phyloP scores from a whole-genome alignment of 805 yeast genomes.

The Kazachstania psychrophila region DNA sequence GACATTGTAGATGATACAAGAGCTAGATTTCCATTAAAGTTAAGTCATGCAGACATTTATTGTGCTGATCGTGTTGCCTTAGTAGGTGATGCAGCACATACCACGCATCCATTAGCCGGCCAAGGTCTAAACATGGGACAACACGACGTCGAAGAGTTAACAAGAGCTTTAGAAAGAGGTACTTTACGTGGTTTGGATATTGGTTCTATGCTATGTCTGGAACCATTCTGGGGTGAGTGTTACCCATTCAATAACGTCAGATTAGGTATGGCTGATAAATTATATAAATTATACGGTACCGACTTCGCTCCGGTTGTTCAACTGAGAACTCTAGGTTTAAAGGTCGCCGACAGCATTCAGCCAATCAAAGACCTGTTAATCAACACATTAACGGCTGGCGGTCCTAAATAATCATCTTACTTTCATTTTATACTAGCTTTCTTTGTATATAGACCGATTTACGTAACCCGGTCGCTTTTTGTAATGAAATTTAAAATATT shows the following conservation, averaged over 20 bases:
- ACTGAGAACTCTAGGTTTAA: slow-evolving; percentile 68
- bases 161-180: slow-evolving; percentile 61
- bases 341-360: slow-evolving; percentile 51
- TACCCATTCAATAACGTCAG: slow-evolving; percentile 72
- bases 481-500: too few relatives aligned
- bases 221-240: slow-evolving; percentile 78
- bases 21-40: slow-evolving; percentile 79
- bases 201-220: slow-evolving; percentile 71
- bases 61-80: slow-evolving; percentile 76
- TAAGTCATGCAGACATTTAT: slow-evolving; percentile 87
- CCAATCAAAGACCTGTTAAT: slow-evolving; percentile 65
- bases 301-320: slow-evolving; percentile 66
- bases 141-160: slow-evolving; percentile 71
- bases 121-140: slow-evolving; percentile 98
- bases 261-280: slow-evolving; percentile 82
- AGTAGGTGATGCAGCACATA: slow-evolving; percentile 98
- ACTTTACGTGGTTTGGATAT: slow-evolving; percentile 75
- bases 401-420: slow-evolving; percentile 1
- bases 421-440: too few relatives aligned
- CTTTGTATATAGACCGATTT: too few relatives aligned
- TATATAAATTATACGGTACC: slow-evolving; percentile 78
- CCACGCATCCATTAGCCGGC: slow-evolving; percentile 95
- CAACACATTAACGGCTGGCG: slow-evolving; percentile 37
- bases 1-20: slow-evolving; percentile 54
- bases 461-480: too few relatives aligned